Evolutionary conservation across 2,329 filamentous ascomycete genomes (phyloP).

Genomic region (Cordyceps pruinosa): DNA sequence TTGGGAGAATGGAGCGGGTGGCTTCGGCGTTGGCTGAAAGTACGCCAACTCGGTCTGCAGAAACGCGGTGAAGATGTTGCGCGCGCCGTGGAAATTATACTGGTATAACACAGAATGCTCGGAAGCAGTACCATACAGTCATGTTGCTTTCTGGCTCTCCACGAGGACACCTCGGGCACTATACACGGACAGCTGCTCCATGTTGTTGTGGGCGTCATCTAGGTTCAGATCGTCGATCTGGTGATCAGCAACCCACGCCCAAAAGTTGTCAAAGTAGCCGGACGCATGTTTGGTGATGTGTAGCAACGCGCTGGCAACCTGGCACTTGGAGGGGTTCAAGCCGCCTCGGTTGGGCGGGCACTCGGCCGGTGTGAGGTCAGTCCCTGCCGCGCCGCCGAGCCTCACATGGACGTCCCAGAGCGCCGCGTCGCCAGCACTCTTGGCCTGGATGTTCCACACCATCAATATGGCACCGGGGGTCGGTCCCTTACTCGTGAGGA

Average conservation of each 20-base stretch:
- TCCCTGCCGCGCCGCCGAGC: slow-evolving; percentile 63
- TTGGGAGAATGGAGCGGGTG: slow-evolving; percentile 35
- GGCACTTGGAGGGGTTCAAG: slow-evolving; percentile 48
- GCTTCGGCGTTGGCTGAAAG: background rate
- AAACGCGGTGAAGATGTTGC: slow-evolving; percentile 46
- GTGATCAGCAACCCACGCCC: slow-evolving; percentile 65
- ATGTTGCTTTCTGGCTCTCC: background rate
- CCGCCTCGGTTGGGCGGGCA: slow-evolving; percentile 42
- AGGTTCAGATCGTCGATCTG: slow-evolving; percentile 24
- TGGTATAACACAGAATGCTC: slow-evolving; percentile 13
- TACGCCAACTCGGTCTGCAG: background rate
- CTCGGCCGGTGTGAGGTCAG: slow-evolving; percentile 53
- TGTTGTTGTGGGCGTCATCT: background rate
- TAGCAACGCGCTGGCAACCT: slow-evolving; percentile 49
- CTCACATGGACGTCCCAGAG: slow-evolving; percentile 65
- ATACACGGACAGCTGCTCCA: background rate
- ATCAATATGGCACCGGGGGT: slow-evolving; percentile 62
- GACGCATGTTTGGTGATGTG: slow-evolving; percentile 39
- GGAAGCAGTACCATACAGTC: background rate
- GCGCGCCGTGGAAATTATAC: slow-evolving; percentile 42
- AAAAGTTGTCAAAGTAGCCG: slow-evolving; percentile 48
- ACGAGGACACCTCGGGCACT: background rate
- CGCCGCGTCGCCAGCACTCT: slow-evolving; percentile 22
- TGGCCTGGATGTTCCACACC: slow-evolving; percentile 48
- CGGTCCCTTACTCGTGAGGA: slow-evolving; percentile 59